Base-by-base conservation (phyloP, 306 rosid genomes). In the Fragaria ananassa region DNA sequence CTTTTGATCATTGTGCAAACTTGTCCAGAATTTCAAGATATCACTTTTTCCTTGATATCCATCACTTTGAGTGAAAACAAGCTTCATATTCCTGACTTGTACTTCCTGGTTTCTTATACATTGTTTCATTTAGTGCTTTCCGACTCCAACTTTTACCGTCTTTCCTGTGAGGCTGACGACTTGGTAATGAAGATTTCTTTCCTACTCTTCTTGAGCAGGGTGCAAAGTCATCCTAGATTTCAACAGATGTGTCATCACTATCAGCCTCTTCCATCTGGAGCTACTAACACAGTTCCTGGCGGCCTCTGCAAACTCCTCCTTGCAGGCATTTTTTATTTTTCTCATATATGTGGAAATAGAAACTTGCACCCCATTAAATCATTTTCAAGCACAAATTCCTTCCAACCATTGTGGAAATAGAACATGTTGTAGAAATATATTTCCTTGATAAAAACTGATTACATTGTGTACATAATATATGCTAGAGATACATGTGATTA, bases 311-410 rank as follows among this genome's bases (percentile, higher is more conserved):
- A 31, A 31, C 47, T 4, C 31, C 47, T 19, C 51, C 10, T 31
- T 51, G 75, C 63, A 51, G 12, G 78, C 76, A 31, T 31, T 31
- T 31, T 31, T 31, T 31, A 51, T 47, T 44, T 72, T 50, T 76
- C 18, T 58, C 82, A 21, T 67, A 83, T 72, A 80, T 58, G 47
- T 57, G n/a, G 39, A 83, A 81, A 58, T 50, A 23, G 46, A 11
- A 85, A 73, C 21, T 77, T 71, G 12, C 82, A 74, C 50, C 51
- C 31, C 62, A 29, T 19, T 19, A 70, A 50, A 70, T 29, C 74
- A 50, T 70, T 31, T 4, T 70, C 46, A 31, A 4, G 61, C 62
- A 50, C 62, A 49, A 70, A 70, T 50, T 70, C 18, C 74, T 50
- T 70, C 74, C 74, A 70, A 70, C 61, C 74, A 23, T 70, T 34